Percentiles rank a stretch among this genome's conserved stretches.
Conservation (phyloP, 176 grass and related monocot species). For the Rhynchospora tenuis region DNA sequence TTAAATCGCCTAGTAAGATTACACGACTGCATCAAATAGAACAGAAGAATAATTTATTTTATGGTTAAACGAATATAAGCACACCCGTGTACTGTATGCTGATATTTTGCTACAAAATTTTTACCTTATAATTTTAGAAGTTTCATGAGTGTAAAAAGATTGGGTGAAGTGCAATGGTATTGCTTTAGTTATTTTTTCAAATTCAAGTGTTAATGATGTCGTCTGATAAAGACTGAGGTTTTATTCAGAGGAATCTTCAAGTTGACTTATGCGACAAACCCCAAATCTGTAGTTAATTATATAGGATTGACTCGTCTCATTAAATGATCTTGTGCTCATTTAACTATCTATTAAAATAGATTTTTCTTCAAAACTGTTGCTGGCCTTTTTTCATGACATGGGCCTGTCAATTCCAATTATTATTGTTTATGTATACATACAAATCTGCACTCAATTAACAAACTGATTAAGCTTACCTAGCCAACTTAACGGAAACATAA, state of each 20-base stretch:
- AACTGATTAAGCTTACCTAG: slow-evolving; percentile 1
- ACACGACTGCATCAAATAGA: slow-evolving; percentile 56
- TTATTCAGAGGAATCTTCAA: neutral
- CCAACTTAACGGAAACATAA: neutral
- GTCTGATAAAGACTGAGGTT: neutral
- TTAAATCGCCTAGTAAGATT: slow-evolving; percentile 84
- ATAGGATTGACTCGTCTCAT: neutral
- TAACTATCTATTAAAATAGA: slow-evolving; percentile 6
- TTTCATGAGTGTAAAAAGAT: neutral
- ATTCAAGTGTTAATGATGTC: neutral
- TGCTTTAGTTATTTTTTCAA: neutral
- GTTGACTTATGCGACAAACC: slow-evolving; percentile 4
- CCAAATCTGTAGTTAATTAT: neutral
- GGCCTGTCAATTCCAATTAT: neutral
- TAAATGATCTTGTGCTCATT: slow-evolving; percentile 15
- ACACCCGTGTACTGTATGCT: neutral
- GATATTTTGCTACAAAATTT: neutral
- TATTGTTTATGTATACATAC: neutral
- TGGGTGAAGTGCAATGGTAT: neutral
- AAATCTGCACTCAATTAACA: slow-evolving; percentile 12
- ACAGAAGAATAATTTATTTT: slow-evolving; percentile 1
- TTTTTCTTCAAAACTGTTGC: neutral
- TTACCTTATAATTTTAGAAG: neutral
- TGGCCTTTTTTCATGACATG: slow-evolving; percentile 21
- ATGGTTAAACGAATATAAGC: neutral